phyloP scores from a whole-genome alignment of 1,139 yeast species.

The Citeromyces hawaiiensis region DNA sequence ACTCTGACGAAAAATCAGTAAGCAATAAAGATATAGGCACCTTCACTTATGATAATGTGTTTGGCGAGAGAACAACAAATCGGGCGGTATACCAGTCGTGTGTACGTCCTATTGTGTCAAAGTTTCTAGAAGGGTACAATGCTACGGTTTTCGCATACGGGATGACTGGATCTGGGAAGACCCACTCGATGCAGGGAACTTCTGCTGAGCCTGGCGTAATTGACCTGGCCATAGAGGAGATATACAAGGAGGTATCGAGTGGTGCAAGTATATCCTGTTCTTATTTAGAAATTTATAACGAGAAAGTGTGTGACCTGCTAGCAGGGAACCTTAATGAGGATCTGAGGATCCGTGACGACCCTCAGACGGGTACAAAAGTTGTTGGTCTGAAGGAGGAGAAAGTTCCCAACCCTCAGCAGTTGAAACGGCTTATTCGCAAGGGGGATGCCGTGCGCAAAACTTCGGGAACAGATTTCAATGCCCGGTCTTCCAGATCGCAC shows the following conservation, averaged over 20 bases:
- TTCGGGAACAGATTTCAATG: conserved; percentile 79
- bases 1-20: conserved; percentile 25
- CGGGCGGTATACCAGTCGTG: conserved; percentile 44
- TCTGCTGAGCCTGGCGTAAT: conserved; percentile 64
- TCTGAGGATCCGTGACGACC: conserved; percentile 65
- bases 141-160: conserved; percentile 92
- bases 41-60: conserved; percentile 70
- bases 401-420: conserved; percentile 44
- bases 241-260: conserved; percentile 29
- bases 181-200: conserved; percentile 80
- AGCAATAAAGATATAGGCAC: conserved; percentile 37
- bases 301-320: conserved; percentile 65
- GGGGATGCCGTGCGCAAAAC: conserved; percentile 76
- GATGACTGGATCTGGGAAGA: conserved; percentile 94
- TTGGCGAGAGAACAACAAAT: conserved; percentile 37
- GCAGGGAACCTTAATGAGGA: conserved; percentile 22
- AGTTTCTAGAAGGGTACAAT: conserved; percentile 69
- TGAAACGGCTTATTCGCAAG: conserved; percentile 41
- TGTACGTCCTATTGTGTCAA: conserved; percentile 49
- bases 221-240: conserved; percentile 55
- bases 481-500: conserved; percentile 82
- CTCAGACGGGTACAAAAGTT: conserved; percentile 58
- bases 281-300: conserved; percentile 86
- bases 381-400: conserved; percentile 57
- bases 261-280: conserved; percentile 41